These are phyloP conservation scores for Populus hybrid DNA, from an alignment of 441 rosid species.

Conservation along the genomic window DNA sequence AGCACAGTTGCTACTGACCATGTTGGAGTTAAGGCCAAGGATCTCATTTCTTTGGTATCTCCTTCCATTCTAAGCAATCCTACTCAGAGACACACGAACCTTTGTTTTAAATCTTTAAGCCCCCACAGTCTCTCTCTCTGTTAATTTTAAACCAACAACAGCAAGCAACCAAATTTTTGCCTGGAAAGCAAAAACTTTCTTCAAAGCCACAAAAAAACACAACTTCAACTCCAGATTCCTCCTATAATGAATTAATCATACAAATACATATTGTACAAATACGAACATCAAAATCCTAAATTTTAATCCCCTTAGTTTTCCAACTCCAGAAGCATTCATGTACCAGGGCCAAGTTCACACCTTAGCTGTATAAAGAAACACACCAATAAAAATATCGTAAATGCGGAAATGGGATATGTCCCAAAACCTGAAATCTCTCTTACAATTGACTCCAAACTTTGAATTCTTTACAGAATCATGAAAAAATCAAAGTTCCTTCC, in stretches of 20 bases:
- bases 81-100: constrained; percentile 7
- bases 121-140: neutral
- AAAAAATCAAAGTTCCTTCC: neutral
- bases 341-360: neutral
- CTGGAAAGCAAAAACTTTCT: constrained; percentile 1
- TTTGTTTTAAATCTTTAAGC: neutral
- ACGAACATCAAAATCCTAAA: constrained; percentile 1
- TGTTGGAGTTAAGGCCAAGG: constrained; percentile 80
- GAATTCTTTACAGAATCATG: neutral
- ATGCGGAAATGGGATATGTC: neutral
- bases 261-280: neutral
- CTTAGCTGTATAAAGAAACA: neutral
- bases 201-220: neutral
- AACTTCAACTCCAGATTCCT: neutral
- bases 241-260: neutral
- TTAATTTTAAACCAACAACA: neutral
- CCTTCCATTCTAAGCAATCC: constrained; percentile 36
- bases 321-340: neutral
- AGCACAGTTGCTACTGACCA: constrained; percentile 93
- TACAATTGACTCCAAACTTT: neutral
- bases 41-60: constrained; percentile 41
- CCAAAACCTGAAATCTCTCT: neutral
- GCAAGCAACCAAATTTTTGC: neutral
- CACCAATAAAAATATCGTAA: neutral
- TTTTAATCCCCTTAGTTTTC: neutral